These are phyloP conservation scores for Jacaranda copaia DNA, from an alignment of 257 asterid species.

Conservation along the genomic window DNA sequence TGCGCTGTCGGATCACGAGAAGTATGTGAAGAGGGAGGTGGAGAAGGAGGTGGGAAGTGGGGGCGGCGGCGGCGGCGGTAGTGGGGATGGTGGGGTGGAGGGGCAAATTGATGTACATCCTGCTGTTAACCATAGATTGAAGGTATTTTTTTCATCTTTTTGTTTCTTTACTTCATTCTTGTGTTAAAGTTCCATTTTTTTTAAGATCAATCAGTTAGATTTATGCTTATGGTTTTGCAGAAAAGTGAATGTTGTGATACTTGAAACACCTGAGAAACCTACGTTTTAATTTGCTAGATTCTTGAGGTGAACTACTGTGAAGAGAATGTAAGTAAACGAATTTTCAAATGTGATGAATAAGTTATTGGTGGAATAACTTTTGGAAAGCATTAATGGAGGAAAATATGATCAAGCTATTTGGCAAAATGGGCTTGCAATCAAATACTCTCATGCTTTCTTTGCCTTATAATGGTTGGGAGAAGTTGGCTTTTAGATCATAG, in stretches of 20 bases:
- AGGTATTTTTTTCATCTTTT: constrained; percentile 38
- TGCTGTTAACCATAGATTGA: constrained; percentile 70
- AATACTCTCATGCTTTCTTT: too few relatives aligned
- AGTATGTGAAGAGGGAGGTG: constrained; percentile 59
- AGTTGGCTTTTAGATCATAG: neutral
- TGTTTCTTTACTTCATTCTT: neutral
- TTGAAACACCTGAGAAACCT: neutral
- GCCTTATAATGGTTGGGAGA: neutral
- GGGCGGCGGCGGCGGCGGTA: constrained; percentile 42
- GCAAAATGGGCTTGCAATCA: neutral
- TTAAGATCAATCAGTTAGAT: neutral
- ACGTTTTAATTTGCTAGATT: too few relatives aligned
- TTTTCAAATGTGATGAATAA: too few relatives aligned
- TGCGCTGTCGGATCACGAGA: constrained; percentile 71
- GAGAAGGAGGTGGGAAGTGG: constrained; percentile 47
- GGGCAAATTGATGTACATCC: constrained; percentile 66
- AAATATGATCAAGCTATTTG: too few relatives aligned
- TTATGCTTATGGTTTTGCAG: neutral
- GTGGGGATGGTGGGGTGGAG: constrained; percentile 48
- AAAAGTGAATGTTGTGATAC: neutral
- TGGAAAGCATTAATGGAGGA: too few relatives aligned
- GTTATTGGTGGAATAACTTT: too few relatives aligned
- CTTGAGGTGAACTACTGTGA: too few relatives aligned
- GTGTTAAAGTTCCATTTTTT: neutral
- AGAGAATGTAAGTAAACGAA: too few relatives aligned